Evolutionary conservation across 164 flowering plant species (phyloP), one percentile per base, ranked within the genome.

Genomic region (Berberis thunbergii): DNA sequence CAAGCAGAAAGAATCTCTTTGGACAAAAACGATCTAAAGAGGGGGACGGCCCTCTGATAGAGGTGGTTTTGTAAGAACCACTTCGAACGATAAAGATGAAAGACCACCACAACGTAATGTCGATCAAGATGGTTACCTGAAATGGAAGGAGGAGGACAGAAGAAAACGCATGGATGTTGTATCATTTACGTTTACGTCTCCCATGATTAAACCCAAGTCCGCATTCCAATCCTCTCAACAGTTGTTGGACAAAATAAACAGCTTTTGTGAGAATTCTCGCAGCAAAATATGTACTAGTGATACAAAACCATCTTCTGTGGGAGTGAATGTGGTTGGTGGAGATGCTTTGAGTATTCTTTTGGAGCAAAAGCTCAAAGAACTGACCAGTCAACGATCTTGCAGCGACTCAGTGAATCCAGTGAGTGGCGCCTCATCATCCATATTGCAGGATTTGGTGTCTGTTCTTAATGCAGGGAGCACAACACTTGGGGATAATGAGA

Each of bases 151-250:
- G 63, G 85, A 86, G 49, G 68, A 76, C 77, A 75, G 73, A 74
- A 83, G 72, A 61, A 86, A 78, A 54, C 83, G 88, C 60, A 80
- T 72, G 69, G 97, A 91, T 76, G 91, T 91, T 72, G 84, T 94
- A 71, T 94, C 99, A 12, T 94, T 94, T 73, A 89, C 99, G 45
- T 91, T 94, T 69, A 89, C 86, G 45, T 80, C 96, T 43, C 97
- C 99, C 50, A 66, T 91, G 74, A 69, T 76, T 49, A 71, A 82
- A 56, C 59, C 86, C 40, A 42, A 61, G 39, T 67, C 78, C 59
- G 78, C 71, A 57, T 70, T 80, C 62, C 86, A 78, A 56, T 53
- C 76, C 45, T 66, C 78, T 5, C 45, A 62, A 66, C 80, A 64
- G 60, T 11, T 61, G 54, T 59, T 43, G 48, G 80, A 74, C 67